Base-by-base conservation (phyloP, 1,284 basidiomycete species). In the Exobasidium rhododendri region DNA sequence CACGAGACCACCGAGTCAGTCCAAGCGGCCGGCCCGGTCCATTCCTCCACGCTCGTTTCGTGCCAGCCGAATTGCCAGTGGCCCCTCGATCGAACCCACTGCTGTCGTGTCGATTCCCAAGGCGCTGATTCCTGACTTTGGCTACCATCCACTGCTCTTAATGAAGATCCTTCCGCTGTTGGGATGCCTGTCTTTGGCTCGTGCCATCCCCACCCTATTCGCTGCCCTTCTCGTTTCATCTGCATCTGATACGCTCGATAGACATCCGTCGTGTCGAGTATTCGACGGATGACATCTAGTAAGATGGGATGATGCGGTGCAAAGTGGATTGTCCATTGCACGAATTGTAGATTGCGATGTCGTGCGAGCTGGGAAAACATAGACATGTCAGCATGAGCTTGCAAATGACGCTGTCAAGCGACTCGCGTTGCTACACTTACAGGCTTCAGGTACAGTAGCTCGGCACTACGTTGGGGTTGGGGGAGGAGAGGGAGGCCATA, bases 1-100 rank as follows among this genome's bases (percentile, higher is more conserved):
- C n/a, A n/a, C n/a, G 66, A 68, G 17, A 68, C 49, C 6, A 68
- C 59, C 0, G 66, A 43, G 53, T 70, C 68, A 0, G 68, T 70
- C 17, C 43, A 70, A 3, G 68, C 68, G 2, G 68, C 68, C 0
- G 68, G 68, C 0, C 68, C 68, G 0, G 68, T 70, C 68, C 68
- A 70, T 24, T 70, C 68, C 30, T 70, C 68, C 3, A 70, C 64
- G 3, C 52, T 52, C 11, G 66, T 30, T 3, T 45, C 51, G 32
- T 68, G 45, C 68, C 68, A 70, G 4, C 64, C 68, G 58, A 59
- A 63, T 22, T 66, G 55, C 68, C 68, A 70, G 13, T 59, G 51
- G 13, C 68, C 68, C 1, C 62, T 67, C 50, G 67, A 67, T 61
- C 64, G 68, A 56, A 62, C 65, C 68, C 68, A 70, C 13, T 50